Base-by-base conservation (phyloP, 2,329 filamentous ascomycete genomes). In the Penicillium brevicompactum region DNA sequence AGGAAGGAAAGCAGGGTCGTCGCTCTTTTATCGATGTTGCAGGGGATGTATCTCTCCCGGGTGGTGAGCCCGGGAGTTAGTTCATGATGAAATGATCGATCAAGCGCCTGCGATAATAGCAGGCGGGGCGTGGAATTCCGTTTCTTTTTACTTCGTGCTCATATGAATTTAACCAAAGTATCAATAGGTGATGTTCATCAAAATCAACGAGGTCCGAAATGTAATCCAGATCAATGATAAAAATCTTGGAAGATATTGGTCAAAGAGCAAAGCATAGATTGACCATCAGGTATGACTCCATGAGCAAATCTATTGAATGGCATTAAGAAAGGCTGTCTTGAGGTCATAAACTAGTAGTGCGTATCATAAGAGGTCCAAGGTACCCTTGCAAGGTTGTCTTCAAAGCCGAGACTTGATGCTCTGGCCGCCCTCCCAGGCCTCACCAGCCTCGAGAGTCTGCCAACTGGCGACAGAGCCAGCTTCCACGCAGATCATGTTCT, bases 401-500 rank as follows among this genome's bases (percentile, higher is more conserved):
- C 50, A 70, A 56, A 76, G 53, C 42, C 70, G 70, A 30, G 73
- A 70, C 70, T 80, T 80, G 56, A 85, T 80, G 49, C 80, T 77
- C 75, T 85, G 83, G 9, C 84, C 84, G 41, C 84, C 85, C 71
- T 88, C 85, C 76, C 85, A 88, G 2, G 82, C 82, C 63, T 87
- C 85, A 18, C 91, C 91, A 44, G 87, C 86, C 72, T 97, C 94
- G 63, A 97, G 79, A 64, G 86, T 90, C 76, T 89, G 87, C 90
- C 91, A 97, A 5, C 82, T 85, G 62, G 84, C 82, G 16, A 97
- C 93, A 9, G 87, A 84, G 11, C 94, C 94, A 2, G 93, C 90
- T 81, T 99, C 94, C 48, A 97, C 85, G 71, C 94, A 97, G 42
- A 99, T 80, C 91, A 97, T 97, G 56, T 91, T 85, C 80, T 91